Evolutionary conservation across 257 asterid genomes (phyloP).

Genomic region (Solanum ossicruentum): DNA sequence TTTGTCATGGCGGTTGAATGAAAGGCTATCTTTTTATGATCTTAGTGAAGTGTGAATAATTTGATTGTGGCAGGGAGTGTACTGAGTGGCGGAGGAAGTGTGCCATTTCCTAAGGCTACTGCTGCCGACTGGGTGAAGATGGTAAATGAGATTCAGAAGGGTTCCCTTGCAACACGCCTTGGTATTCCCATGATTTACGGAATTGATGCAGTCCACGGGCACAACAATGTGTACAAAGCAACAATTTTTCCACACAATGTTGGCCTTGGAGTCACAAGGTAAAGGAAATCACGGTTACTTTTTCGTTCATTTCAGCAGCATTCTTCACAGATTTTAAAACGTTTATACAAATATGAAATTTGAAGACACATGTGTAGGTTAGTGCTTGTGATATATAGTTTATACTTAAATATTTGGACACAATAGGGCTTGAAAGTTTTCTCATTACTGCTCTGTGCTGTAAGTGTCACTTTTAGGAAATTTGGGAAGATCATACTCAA

Average conservation of each 20-base stretch:
- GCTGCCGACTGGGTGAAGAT: conserved; percentile 6
- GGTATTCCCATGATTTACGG: conserved; percentile 15
- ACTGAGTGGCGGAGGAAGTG: conserved; percentile 16
- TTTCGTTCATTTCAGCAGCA: neutral
- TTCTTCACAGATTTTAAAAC: neutral
- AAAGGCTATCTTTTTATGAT: neutral
- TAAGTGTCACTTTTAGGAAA: neutral
- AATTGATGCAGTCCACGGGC: conserved; percentile 11
- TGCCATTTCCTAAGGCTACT: conserved; percentile 7
- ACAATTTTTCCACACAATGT: conserved; percentile 15
- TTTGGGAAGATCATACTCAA: neutral
- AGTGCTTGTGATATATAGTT: neutral
- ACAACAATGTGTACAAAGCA: conserved; percentile 8
- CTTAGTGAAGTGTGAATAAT: neutral
- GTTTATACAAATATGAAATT: neutral
- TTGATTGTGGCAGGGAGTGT: conserved; percentile 11
- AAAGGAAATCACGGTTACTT: neutral
- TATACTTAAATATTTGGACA: neutral
- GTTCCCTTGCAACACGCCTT: conserved; percentile 12
- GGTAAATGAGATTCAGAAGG: conserved; percentile 6
- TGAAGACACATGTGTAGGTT: neutral
- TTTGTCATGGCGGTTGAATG: neutral
- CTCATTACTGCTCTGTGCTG: neutral
- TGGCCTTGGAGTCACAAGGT: conserved; percentile 17
- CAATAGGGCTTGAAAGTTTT: neutral